phyloP scores from a whole-genome alignment of 1,139 yeast genomes.

The Pichia sp. region DNA sequence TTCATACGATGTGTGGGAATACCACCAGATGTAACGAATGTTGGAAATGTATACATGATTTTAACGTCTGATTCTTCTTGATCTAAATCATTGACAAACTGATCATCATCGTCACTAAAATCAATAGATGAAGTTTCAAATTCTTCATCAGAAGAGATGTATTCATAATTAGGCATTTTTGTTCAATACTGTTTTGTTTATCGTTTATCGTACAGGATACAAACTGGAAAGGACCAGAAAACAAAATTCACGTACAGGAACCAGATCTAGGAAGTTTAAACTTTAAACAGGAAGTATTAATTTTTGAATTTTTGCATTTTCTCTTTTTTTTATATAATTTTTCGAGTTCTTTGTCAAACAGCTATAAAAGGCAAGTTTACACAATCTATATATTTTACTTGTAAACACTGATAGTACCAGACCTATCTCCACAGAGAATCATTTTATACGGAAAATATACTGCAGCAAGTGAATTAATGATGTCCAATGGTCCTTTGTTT shows the following conservation, averaged over 20 bases:
- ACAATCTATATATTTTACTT: background rate
- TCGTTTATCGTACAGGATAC: background rate
- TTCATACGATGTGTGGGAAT: slow-evolving; percentile 25
- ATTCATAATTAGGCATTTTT: background rate
- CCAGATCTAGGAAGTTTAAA: too few species aligned
- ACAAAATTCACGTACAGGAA: too few species aligned
- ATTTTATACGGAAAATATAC: slow-evolving; percentile 49
- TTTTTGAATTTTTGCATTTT: too few species aligned
- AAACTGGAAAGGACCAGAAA: too few species aligned
- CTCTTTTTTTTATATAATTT: too few species aligned
- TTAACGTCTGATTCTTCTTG: slow-evolving; percentile 9
- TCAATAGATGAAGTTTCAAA: slow-evolving; percentile 2
- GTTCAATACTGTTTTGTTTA: background rate
- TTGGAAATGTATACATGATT: slow-evolving; percentile 19
- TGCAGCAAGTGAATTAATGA: slow-evolving; percentile 43
- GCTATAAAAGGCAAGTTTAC: too few species aligned
- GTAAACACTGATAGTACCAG: slow-evolving; percentile 53
- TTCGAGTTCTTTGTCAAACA: too few species aligned
- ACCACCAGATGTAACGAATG: slow-evolving; percentile 18
- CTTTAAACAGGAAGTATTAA: too few species aligned
- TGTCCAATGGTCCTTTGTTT: slow-evolving; percentile 41
- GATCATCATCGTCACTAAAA: slow-evolving; percentile 2
- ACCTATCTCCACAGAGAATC: slow-evolving; percentile 57
- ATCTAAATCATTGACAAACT: slow-evolving; percentile 3
- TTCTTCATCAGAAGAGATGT: background rate